Evolutionary conservation across 2,329 filamentous ascomycete genomes (phyloP).

Genomic region (Nannizziopsis barbatae): DNA sequence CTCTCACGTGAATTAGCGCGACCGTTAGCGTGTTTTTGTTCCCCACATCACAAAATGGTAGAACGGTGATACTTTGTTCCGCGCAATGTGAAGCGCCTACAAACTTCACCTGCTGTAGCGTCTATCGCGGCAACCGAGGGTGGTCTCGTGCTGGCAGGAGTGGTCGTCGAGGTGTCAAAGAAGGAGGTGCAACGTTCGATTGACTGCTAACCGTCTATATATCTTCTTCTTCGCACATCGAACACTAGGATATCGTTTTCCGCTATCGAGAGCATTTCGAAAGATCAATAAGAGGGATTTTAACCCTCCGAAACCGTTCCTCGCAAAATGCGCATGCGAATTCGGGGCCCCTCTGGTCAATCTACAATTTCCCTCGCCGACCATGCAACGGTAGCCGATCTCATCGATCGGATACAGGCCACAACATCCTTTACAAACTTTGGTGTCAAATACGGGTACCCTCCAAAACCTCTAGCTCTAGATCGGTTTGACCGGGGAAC

Average conservation of each 20-base stretch:
- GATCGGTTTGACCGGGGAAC: conserved; percentile 41
- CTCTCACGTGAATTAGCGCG: conserved; percentile 6
- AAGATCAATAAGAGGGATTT: neutral
- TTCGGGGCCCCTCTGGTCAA: conserved; percentile 62
- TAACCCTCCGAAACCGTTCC: neutral
- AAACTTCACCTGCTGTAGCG: neutral
- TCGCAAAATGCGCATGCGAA: conserved; percentile 55
- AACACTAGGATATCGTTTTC: too few relatives aligned
- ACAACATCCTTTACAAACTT: conserved; percentile 57
- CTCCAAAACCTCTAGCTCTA: conserved; percentile 53
- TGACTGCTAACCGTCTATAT: too few relatives aligned
- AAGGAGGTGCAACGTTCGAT: too few relatives aligned
- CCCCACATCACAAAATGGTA: neutral
- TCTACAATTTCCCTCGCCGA: conserved; percentile 59
- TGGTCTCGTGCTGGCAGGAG: too few relatives aligned
- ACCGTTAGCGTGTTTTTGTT: neutral
- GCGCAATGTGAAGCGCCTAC: neutral
- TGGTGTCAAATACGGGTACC: conserved; percentile 74
- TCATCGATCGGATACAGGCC: conserved; percentile 37
- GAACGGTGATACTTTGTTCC: neutral
- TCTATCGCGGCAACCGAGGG: conserved; percentile 1
- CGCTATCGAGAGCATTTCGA: neutral
- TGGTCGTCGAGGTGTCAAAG: too few relatives aligned
- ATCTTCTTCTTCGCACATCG: too few relatives aligned
- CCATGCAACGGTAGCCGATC: conserved; percentile 43